Base-by-base conservation (phyloP, 169 alveolate genomes). In the Plasmodium cynomolgi region DNA sequence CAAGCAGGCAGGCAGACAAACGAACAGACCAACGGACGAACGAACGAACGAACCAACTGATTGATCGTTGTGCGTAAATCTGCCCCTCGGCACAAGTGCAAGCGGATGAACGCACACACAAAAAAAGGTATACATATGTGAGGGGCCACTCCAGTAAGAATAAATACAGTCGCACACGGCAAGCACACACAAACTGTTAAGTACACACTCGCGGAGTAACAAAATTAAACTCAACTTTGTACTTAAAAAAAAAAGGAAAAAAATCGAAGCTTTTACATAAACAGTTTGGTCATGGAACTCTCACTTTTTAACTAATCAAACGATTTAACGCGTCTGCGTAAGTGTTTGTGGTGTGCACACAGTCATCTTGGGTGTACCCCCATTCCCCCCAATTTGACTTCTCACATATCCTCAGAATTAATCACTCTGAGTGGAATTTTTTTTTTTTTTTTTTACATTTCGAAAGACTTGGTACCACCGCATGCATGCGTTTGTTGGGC, bases 221-320 rank as follows among this genome's bases (percentile, higher is more conserved):
- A 80, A 39, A 37, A 80, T 80, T 37, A 56, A 37, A 33, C 39
- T 54, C 15, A 82, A 82, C n/a, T 71, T 82, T 29, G 41, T 26
- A 47, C 39, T 82, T 47, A 82, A 81, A 81, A 81, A 81, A 50
- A 50, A 80, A 39, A 80, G 29, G 37, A 26, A 47, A 81, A 50
- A 23, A 34, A 13, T 15, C 3, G 15, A 50, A 50, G 37, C 73
- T 68, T 68, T 26, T 8, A 68, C 37, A 68, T 34, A 29, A 20
- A 68, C n/a, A 68, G 37, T n/a, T 68, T 0, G 77, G n/a, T 68
- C 41, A 68, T 29, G 41, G 31, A 29, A 20, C n/a, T 68, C 15
- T 68, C 77, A 68, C 41, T 26, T 68, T 8, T 23, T 8, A 23
- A 50, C 62, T 50, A 50, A 50, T 50, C 62, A 13, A 13, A 50